Conservation (phyloP, 352 stramenopile genomes). For the Peronospora tabacina region DNA sequence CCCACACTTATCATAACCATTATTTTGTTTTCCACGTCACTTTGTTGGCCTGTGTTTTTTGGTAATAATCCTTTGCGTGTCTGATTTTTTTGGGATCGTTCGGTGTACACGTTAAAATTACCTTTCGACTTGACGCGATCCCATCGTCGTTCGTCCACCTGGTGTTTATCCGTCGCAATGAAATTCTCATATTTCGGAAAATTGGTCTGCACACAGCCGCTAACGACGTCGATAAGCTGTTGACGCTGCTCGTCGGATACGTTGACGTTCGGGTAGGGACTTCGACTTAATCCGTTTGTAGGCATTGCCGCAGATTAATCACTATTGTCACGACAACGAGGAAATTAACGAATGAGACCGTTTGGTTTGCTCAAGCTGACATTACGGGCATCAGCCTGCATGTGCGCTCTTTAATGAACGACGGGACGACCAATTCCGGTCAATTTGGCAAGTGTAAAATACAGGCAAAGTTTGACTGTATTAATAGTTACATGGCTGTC, state of each 20-base stretch:
- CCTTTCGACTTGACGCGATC: conserved; percentile 37
- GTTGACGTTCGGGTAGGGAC: conserved; percentile 23
- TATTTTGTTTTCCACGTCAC: conserved; percentile 14
- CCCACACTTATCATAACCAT: conserved; percentile 8
- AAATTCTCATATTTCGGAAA: conserved; percentile 39
- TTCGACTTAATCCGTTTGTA: conserved; percentile 19
- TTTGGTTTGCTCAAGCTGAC: too few species aligned
- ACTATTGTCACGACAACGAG: not conserved
- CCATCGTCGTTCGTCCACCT: conserved; percentile 33
- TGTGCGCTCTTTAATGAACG: too few species aligned
- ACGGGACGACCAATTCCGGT: too few species aligned
- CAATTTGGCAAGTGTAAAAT: too few species aligned
- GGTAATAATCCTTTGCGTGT: conserved; percentile 2
- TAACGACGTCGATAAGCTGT: conserved; percentile 26
- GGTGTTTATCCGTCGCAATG: conserved; percentile 18
- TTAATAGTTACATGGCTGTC: too few species aligned
- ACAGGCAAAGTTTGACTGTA: too few species aligned
- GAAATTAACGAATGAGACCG: not conserved
- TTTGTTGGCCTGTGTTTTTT: not conserved
- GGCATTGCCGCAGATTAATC: conserved; percentile 8
- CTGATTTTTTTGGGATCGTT: conserved; percentile 18
- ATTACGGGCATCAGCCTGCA: too few species aligned
- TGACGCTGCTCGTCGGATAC: conserved; percentile 19
- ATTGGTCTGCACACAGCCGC: conserved; percentile 25
- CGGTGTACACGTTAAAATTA: conserved; percentile 36